A percentile compares a stretch with the other conserved stretches of the same genome.
phyloP scores from a whole-genome alignment of 2,329 filamentous ascomycete species.

The Ascochyta lentis region DNA sequence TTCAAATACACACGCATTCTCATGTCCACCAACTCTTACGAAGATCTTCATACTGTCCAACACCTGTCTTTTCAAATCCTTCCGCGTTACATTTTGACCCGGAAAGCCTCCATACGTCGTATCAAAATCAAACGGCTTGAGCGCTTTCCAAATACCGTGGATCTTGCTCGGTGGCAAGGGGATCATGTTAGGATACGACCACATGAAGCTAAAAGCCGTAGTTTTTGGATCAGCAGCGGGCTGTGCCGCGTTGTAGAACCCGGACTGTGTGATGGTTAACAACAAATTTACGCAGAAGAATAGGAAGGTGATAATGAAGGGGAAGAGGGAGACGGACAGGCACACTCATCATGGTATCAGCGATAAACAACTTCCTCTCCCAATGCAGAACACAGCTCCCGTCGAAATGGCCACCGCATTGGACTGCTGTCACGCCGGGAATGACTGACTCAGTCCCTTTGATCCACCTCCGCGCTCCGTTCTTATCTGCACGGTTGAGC shows the following conservation, averaged over 20 bases:
- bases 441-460: conserved; percentile 48
- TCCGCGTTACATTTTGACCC: conserved; percentile 65
- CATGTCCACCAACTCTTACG: conserved; percentile 60
- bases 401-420: conserved; percentile 80
- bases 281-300: not conserved
- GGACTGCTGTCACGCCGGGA: conserved; percentile 66
- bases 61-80: conserved; percentile 67
- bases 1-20: conserved; percentile 48
- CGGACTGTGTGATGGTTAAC: conserved; percentile 31
- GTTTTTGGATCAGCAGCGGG: conserved; percentile 54
- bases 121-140: conserved; percentile 67
- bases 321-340: conserved; percentile 53
- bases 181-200: conserved; percentile 66
- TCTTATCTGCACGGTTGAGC: conserved; percentile 59
- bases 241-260: conserved; percentile 48
- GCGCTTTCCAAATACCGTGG: conserved; percentile 70
- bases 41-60: conserved; percentile 81
- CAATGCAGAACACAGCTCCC: conserved; percentile 74
- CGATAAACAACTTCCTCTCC: conserved; percentile 66
- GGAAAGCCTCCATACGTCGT: conserved; percentile 73
- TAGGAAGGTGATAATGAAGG: not conserved
- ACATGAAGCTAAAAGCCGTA: conserved; percentile 72
- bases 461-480: conserved; percentile 56
- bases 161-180: conserved; percentile 71
- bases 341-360: conserved; percentile 78